phyloP scores from a whole-genome alignment of 495 filamentous ascomycete species.

The Bacidia rubella region DNA sequence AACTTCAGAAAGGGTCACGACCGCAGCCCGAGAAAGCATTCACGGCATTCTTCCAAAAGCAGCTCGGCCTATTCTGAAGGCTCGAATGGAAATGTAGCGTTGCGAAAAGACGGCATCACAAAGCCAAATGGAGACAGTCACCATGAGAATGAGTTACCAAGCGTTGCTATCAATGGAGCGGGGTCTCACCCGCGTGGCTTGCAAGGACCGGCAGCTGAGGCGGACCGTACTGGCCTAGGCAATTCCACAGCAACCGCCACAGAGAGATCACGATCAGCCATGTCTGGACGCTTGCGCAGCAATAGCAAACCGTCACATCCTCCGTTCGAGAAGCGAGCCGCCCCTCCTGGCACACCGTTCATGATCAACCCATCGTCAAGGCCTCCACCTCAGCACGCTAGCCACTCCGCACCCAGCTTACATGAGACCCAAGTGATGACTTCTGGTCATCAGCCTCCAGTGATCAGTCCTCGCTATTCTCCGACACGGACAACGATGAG shows the following conservation, averaged over 20 bases:
- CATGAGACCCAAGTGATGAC: neutral
- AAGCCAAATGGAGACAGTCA: neutral
- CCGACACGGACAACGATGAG: neutral
- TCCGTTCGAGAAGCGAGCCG: constrained; percentile 30
- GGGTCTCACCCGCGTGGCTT: neutral
- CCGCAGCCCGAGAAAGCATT: neutral
- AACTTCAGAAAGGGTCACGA: neutral
- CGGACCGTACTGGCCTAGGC: neutral
- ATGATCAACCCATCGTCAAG: constrained; percentile 37
- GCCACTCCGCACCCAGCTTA: neutral
- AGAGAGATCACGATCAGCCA: constrained; percentile 31
- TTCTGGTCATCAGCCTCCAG: neutral
- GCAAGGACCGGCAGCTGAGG: neutral
- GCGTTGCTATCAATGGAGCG: neutral
- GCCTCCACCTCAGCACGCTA: constrained; percentile 30
- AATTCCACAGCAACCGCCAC: neutral
- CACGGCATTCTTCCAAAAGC: constrained; percentile 10
- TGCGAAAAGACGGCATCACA: neutral
- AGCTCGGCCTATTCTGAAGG: constrained; percentile 12
- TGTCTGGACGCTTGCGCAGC: constrained; percentile 33
- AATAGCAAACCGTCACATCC: constrained; percentile 33
- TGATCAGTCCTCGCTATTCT: constrained; percentile 2
- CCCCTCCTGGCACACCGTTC: constrained; percentile 23
- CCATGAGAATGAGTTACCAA: neutral
- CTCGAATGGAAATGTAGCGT: neutral